Evolutionary conservation across 148 eudicot species (phyloP), one percentile per base, ranked within the genome.

Genomic region (Chenopodium formosanum): DNA sequence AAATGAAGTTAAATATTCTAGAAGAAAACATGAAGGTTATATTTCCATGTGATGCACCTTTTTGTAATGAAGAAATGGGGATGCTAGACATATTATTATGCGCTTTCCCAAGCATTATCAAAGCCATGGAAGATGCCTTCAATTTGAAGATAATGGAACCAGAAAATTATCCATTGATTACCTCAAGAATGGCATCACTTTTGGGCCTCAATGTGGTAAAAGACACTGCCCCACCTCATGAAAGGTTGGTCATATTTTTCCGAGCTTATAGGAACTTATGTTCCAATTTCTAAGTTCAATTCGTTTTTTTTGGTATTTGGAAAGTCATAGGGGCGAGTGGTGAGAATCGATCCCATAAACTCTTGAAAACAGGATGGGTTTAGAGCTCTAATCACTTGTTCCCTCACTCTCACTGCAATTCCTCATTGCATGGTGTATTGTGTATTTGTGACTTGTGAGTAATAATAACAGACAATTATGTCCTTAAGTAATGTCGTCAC

Each of bases 81-180:
- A 50, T 85, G 58, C 7, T 85, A 19, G 87, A 85, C 68, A 85
- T 85, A 60, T 14, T 85, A 11, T 46, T 85, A 2, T 44, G 77
- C 77, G 50, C 78, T 31, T 75, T 75, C 2, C 60, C 80, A 3
- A 37, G 34, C 37, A 60, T 70, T 23, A 46, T 82, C 10, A 46
- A 75, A 23, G 80, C 44, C 37, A 50, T 47, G 0, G 85, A 82
- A 73, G 87, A 85, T 75, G 83, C 85, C 9, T 69, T 85, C 9
- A 31, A 40, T 23, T 47, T 82, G 74, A 79, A 63, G 53, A 29
- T 85, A 37, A 27, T 85, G 34, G 85, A 85, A 22, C 75, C 74
- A 1, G 2, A 79, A 53, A 76, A 66, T n/a, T 67, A 70, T 63
- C 85, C 85, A 25, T 53, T 19, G 32, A 75, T 47, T 3, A 31